These are phyloP conservation scores for Aspergillus niger DNA, from an alignment of 2,329 filamentous ascomycete genomes.

Conservation along the genomic window DNA sequence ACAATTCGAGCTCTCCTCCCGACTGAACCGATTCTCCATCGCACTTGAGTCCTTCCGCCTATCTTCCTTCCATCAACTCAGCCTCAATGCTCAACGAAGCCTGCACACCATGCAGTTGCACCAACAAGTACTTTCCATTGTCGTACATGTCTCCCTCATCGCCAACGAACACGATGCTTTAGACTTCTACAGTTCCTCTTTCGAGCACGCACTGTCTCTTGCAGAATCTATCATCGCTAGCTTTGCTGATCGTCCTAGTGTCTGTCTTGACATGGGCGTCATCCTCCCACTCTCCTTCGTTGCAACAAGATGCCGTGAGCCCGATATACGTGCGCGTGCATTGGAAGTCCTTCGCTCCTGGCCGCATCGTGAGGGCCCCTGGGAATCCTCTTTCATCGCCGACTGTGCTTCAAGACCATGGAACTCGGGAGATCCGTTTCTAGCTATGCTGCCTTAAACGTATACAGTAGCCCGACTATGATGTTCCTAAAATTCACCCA, in stretches of 20 bases:
- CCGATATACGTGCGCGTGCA: conserved; percentile 27
- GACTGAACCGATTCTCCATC: neutral
- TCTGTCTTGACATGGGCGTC: conserved; percentile 34
- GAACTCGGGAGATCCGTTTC: neutral
- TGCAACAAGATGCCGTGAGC: conserved; percentile 33
- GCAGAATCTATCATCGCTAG: conserved; percentile 9
- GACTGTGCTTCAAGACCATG: neutral
- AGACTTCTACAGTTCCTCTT: conserved; percentile 6
- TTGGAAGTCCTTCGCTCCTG: conserved; percentile 29
- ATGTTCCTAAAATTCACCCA: too few species aligned
- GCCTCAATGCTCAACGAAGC: neutral
- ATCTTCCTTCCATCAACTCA: neutral
- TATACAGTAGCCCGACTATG: neutral
- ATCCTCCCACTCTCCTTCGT: conserved; percentile 35
- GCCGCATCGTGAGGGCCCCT: conserved; percentile 39
- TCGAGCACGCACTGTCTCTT: conserved; percentile 3
- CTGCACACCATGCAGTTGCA: neutral
- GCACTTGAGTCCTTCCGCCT: neutral
- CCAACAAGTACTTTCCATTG: neutral
- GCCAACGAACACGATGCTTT: neutral
- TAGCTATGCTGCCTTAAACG: neutral
- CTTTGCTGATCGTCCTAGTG: conserved; percentile 15
- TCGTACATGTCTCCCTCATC: neutral
- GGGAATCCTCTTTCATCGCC: conserved; percentile 30
- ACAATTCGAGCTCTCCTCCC: neutral